Base-by-base conservation (phyloP, 257 asterid species). In the Cynanchum wilfordii region DNA sequence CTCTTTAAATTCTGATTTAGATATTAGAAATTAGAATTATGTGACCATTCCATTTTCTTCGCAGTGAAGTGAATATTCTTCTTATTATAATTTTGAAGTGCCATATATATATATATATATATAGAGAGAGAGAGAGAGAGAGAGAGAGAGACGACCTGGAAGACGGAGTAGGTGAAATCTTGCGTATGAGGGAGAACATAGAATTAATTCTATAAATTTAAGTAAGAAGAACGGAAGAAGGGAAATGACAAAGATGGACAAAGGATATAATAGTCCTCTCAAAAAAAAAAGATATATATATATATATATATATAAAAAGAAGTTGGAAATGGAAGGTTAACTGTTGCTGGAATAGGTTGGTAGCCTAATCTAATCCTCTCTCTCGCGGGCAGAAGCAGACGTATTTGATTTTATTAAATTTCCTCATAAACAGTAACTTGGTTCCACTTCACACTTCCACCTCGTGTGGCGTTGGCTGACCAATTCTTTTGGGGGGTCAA, bases 301-400 rank as follows among this genome's bases (percentile, higher is more conserved):
- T n/a, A n/a, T n/a, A n/a, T n/a, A n/a, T n/a, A n/a, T n/a, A n/a
- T n/a, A n/a, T n/a, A n/a, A n/a, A 40, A 40, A 40, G 10, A 54
- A 76, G 78, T 70, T 84, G 73, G 84, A 78, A 84, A 79, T 86
- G 87, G 90, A 81, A 77, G 82, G 79, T 64, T 76, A 83, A 83
- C 72, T 73, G 82, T 84, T 80, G 50, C 69, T 36, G 69, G 29
- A 36, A 64, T 2, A 76, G 79, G 88, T 91, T 77, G 97, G 96
- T 89, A 77, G 92, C 96, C 97, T 91, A 91, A 76, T 84, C 87
- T 82, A 74, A 79, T 84, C 84, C 11, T 42, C 1, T 38, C 0
- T 38, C 44, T 38, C 5, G 45, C 45, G 10, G 45, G 59, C 49
- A 50, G 68, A 78, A 10, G 59, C 49, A 50, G 68, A 78, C 65